phyloP scores from a whole-genome alignment of 352 stramenopile genomes.

The Phytophthora crassamura region DNA sequence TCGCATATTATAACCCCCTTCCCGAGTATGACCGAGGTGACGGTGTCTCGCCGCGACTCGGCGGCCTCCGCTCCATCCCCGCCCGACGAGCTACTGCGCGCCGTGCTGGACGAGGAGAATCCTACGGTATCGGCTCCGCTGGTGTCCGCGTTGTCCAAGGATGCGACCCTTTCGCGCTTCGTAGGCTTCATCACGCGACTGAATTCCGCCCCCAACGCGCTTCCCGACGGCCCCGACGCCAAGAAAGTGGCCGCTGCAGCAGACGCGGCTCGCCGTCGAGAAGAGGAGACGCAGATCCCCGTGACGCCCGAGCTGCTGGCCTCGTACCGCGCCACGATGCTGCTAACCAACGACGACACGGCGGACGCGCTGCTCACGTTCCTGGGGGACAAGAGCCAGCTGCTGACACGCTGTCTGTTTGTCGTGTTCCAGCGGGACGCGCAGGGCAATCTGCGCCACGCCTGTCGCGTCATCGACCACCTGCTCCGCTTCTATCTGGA shows the following conservation, averaged over 20 bases:
- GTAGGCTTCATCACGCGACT: slow-evolving; percentile 70
- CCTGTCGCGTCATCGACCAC: slow-evolving; percentile 88
- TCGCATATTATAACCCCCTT: slow-evolving; percentile 13
- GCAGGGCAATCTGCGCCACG: slow-evolving; percentile 85
- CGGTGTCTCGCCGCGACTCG: slow-evolving; percentile 42
- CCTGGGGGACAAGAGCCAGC: slow-evolving; percentile 77
- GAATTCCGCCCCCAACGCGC: slow-evolving; percentile 32
- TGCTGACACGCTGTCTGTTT: slow-evolving; percentile 86
- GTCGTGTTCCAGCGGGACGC: slow-evolving; percentile 75
- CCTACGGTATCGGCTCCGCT: slow-evolving; percentile 59
- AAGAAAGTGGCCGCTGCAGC: slow-evolving; percentile 28
- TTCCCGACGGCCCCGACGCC: slow-evolving; percentile 54
- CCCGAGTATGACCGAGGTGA: slow-evolving; percentile 40
- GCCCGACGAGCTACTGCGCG: slow-evolving; percentile 48
- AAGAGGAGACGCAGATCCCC: slow-evolving; percentile 41
- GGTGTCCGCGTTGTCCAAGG: slow-evolving; percentile 68
- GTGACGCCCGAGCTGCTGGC: slow-evolving; percentile 73
- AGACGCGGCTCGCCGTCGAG: slow-evolving; percentile 13
- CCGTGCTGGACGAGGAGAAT: slow-evolving; percentile 61
- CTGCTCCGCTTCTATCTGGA: slow-evolving; percentile 87
- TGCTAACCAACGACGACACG: slow-evolving; percentile 88
- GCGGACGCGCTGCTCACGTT: slow-evolving; percentile 84
- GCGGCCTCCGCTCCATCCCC: slow-evolving; percentile 13
- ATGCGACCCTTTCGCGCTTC: slow-evolving; percentile 67
- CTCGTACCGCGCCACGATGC: slow-evolving; percentile 89